Conservation (phyloP, 2,329 filamentous ascomycete species). For the Aspergillus ochraceus region DNA sequence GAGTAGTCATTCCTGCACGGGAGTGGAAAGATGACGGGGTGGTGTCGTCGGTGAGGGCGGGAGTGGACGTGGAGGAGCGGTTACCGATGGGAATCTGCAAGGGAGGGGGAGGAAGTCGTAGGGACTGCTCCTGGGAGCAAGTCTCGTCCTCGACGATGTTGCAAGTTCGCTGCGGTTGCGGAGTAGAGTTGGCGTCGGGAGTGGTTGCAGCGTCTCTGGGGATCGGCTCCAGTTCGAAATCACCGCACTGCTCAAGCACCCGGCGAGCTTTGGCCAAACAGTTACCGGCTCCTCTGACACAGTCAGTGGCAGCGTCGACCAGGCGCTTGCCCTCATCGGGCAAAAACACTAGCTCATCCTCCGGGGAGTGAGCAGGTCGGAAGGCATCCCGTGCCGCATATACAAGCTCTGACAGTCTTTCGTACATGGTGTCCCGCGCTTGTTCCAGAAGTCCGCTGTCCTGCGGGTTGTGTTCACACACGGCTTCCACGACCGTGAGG, state of each 20-base stretch:
- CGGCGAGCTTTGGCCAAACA: conserved; percentile 84
- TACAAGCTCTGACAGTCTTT: conserved; percentile 76
- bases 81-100: conserved; percentile 43
- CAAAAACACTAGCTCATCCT: conserved; percentile 74
- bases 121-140: conserved; percentile 30
- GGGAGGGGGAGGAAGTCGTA: conserved; percentile 47
- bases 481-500: conserved; percentile 75
- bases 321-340: conserved; percentile 76
- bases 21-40: conserved; percentile 45
- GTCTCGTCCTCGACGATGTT: conserved; percentile 17
- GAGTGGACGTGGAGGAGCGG: conserved; percentile 33
- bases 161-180: conserved; percentile 20
- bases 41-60: conserved; percentile 37
- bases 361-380: conserved; percentile 64
- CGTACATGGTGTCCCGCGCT: conserved; percentile 74
- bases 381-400: conserved; percentile 79
- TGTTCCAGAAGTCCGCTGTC: conserved; percentile 66
- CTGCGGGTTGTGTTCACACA: conserved; percentile 74
- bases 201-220: conserved; percentile 46
- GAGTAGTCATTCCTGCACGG: conserved; percentile 39
- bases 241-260: conserved; percentile 83
- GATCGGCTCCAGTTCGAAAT: conserved; percentile 73
- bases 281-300: conserved; percentile 86
- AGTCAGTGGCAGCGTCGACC: conserved; percentile 76
- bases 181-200: conserved; percentile 20